phyloP scores from a whole-genome alignment of 73 alveolate species.

The Tetrahymena elliotti region DNA sequence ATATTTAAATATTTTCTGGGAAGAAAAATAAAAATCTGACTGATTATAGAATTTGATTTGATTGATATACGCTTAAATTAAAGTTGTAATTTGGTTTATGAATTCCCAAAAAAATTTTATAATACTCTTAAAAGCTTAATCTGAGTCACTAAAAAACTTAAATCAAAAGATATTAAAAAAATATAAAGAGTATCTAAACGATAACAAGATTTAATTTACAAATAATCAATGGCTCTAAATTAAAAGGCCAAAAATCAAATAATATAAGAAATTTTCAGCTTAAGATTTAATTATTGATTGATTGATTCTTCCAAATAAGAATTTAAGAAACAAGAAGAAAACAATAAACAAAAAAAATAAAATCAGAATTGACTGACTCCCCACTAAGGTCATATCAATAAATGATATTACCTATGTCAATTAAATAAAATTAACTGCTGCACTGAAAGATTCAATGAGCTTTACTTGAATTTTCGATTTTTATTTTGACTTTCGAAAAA shows the following conservation, averaged over 20 bases:
- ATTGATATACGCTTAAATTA: neutral
- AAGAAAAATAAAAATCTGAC: neutral
- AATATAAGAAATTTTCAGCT: neutral
- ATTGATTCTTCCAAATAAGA: neutral
- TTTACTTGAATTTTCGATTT: neutral
- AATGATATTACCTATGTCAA: neutral
- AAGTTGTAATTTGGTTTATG: neutral
- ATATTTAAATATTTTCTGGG: neutral
- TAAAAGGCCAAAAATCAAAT: neutral
- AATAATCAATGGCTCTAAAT: neutral
- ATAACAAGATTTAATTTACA: neutral
- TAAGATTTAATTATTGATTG: neutral
- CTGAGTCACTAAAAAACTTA: too few species aligned
- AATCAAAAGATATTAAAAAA: too few species aligned
- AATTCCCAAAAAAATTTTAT: neutral
- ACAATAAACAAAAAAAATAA: too few species aligned
- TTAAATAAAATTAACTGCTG: neutral
- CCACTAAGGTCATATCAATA: neutral
- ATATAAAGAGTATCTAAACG: neutral
- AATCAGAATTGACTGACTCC: neutral
- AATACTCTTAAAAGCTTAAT: too few species aligned
- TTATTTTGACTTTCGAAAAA: neutral
- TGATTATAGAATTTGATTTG: neutral
- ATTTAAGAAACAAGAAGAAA: too few species aligned
- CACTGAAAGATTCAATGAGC: neutral